Base-by-base conservation (phyloP, 1,284 basidiomycete species). In the Cryptococcus neoformans region DNA sequence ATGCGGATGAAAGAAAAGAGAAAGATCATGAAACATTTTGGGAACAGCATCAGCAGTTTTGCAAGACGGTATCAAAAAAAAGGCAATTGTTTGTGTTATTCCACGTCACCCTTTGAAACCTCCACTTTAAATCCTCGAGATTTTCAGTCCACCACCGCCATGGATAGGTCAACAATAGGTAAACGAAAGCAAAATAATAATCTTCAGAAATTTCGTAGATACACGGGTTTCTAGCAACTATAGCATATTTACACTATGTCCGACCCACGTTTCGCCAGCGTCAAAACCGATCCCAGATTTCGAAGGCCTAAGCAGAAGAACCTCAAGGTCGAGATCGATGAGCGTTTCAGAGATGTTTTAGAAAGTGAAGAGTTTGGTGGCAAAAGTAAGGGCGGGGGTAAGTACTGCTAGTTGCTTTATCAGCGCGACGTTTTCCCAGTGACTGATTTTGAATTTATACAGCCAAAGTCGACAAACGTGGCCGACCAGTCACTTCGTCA, bases 271-370 rank as follows among this genome's bases (percentile, higher is more conserved):
- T 98, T 99, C 76, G 84, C 89, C 37, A 83, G 89, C 56, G 81
- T 98, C 53, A 88, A 87, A 74, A 87, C 90, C 36, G 95, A 99
- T 77, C 95, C 95, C 54, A 86, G 95, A 55, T 99, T 99, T 80
- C 82, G 94, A 40, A 83, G 84, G 21, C 88, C 90, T 0, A 89
- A 86, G 70, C 89, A 87, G 74, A 85, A 88, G 49, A 81, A 86
- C 54, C 81, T 86, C 65, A 96, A 94, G 77, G 87, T 96, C 51
- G 84, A 88, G 59, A 84, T 98, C 42, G 95, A 99, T 75, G 88
- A 95, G 12, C 87, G 95, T n/a, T 99, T 99, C 84, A 90, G 89
- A 74, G 81, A 83, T 59, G 82, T 96, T 16, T 85, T 98, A 51
- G 79, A 84, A 76, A 81, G 56, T 35, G 74, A 76, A 47, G 77